phyloP scores from a whole-genome alignment of 2,329 filamentous ascomycete genomes.

The Diaporthe batatas region DNA sequence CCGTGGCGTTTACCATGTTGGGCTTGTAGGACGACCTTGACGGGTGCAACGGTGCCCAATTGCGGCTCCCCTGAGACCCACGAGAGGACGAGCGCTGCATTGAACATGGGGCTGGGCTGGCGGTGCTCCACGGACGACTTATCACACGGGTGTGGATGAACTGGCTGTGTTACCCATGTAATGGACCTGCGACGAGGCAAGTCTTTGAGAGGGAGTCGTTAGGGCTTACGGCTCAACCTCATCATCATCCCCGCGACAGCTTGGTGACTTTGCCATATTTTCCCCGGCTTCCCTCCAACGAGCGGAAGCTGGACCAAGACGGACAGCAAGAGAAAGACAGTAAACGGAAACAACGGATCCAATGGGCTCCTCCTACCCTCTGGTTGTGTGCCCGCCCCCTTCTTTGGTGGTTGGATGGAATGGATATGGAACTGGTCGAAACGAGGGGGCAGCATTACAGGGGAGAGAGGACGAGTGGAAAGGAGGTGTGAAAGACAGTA shows the following conservation, averaged over 20 bases:
- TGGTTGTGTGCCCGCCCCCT: not conserved
- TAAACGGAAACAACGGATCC: slow-evolving; percentile 6
- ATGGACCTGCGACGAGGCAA: not conserved
- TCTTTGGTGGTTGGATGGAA: slow-evolving; percentile 5
- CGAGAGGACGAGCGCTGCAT: too few relatives aligned
- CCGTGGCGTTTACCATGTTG: slow-evolving; percentile 31
- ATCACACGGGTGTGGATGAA: not conserved
- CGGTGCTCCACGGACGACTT: not conserved
- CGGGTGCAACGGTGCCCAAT: not conserved
- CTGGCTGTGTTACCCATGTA: not conserved
- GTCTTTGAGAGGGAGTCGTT: not conserved
- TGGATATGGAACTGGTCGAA: not conserved
- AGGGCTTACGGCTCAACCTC: not conserved
- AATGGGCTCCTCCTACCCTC: not conserved
- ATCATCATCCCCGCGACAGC: not conserved
- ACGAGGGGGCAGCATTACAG: not conserved
- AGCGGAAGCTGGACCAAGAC: not conserved
- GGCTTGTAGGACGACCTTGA: not conserved
- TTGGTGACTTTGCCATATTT: not conserved
- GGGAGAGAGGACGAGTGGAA: not conserved
- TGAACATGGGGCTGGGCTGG: too few relatives aligned
- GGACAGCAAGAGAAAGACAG: not conserved
- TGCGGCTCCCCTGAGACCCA: not conserved
- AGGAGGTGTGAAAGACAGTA: slow-evolving; percentile 21
- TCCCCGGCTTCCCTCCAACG: not conserved